Percentiles rank a stretch among this genome's conserved stretches.
phyloP scores from a whole-genome alignment of 805 yeast genomes.

The Kazachstania viticola region DNA sequence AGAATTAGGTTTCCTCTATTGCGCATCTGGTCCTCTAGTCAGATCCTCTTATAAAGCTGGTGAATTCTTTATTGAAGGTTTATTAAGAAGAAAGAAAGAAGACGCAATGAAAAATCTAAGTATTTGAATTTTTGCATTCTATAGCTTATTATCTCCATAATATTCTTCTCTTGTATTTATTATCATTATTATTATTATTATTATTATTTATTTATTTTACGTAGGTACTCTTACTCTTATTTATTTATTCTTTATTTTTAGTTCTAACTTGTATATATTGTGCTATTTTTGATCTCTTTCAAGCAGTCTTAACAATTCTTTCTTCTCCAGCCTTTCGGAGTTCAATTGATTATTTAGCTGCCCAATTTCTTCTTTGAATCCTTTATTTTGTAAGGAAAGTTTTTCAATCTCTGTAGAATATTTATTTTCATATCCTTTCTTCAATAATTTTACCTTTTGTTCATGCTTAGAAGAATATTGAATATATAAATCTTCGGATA shows the following conservation, averaged over 20 bases:
- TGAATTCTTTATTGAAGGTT: constrained; percentile 92
- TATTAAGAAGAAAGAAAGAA: constrained; percentile 57
- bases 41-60: constrained; percentile 98
- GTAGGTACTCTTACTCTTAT: not conserved
- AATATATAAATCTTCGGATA: constrained; percentile 59
- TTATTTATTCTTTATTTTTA: constrained; percentile 2
- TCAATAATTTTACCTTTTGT: constrained; percentile 51
- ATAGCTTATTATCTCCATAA: no score
- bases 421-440: constrained; percentile 45
- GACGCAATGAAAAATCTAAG: no score
- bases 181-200: no score
- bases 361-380: constrained; percentile 40
- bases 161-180: no score
- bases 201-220: no score
- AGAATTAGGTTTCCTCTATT: constrained; percentile 85
- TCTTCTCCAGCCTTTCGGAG: constrained; percentile 46
- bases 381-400: constrained; percentile 33
- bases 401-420: constrained; percentile 36
- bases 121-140: no score
- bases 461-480: constrained; percentile 74
- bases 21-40: constrained; percentile 95
- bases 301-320: constrained; percentile 42
- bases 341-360: constrained; percentile 37
- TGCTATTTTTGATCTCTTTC: no score
- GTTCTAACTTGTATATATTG: no score